Conservation (phyloP, 768 basidiomycete genomes). For the Mrakia frigida region DNA sequence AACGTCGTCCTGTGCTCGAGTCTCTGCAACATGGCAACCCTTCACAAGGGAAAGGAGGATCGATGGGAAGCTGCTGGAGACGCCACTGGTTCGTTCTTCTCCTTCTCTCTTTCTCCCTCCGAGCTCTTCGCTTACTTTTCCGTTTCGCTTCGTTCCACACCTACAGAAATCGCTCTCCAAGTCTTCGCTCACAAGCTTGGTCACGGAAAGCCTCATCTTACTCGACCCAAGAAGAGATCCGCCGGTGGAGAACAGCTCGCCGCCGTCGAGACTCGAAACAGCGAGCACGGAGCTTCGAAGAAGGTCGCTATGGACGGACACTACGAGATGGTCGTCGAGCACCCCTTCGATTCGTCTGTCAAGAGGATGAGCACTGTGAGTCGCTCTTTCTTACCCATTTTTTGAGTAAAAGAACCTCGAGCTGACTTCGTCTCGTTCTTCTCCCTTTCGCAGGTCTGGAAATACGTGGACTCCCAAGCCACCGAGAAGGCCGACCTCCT, state of each 20-base stretch:
- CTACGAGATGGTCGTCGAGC: constrained; percentile 46
- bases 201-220: constrained; percentile 48
- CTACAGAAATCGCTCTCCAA: constrained; percentile 24
- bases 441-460: constrained; percentile 34
- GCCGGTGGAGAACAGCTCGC: constrained; percentile 25
- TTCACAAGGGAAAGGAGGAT: constrained; percentile 43
- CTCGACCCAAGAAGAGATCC: constrained; percentile 34
- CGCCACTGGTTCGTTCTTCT: constrained; percentile 37
- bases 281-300: constrained; percentile 16
- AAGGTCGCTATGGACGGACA: constrained; percentile 35
- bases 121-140: no score
- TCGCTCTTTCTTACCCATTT: constrained; percentile 29
- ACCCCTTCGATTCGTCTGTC: constrained; percentile 53
- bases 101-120: no score
- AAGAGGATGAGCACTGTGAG: constrained; percentile 49
- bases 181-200: constrained; percentile 51
- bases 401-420: no score
- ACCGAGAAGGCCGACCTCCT: constrained; percentile 33
- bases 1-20: constrained; percentile 45
- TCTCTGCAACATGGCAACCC: constrained; percentile 48
- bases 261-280: constrained; percentile 16
- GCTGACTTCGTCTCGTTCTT: constrained; percentile 37
- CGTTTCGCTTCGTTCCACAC: no score
- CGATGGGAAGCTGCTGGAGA: constrained; percentile 54
- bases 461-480: background rate